Percentiles rank a stretch among this genome's conserved stretches.
phyloP scores from a whole-genome alignment of 371 early-diverging fungal species.

The Sporodiniella umbellata region DNA sequence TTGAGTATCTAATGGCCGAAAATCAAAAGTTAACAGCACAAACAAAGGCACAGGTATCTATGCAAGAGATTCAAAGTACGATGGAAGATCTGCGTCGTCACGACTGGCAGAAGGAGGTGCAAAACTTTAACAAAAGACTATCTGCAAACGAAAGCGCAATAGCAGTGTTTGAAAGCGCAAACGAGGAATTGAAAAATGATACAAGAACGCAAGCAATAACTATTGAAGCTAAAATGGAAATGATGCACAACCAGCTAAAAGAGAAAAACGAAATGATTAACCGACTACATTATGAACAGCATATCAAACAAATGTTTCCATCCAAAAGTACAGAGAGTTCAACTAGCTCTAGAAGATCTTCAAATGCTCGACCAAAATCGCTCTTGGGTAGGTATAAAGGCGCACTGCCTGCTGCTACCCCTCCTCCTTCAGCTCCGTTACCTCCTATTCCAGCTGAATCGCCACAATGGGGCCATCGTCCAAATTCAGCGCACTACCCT shows the following conservation, averaged over 20 bases:
- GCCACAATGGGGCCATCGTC: too few relatives aligned
- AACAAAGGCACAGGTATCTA: not conserved
- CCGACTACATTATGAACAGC: slow-evolving; percentile 3
- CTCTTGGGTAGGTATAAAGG: slow-evolving; percentile 10
- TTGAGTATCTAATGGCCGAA: slow-evolving; percentile 1
- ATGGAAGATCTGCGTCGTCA: not conserved
- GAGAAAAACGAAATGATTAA: slow-evolving; percentile 7
- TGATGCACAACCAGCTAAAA: slow-evolving; percentile 3
- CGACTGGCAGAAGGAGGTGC: not conserved
- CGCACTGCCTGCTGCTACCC: slow-evolving; percentile 19
- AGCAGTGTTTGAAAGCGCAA: slow-evolving; percentile 2
- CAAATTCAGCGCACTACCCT: too few relatives aligned
- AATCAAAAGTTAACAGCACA: slow-evolving; percentile 2
- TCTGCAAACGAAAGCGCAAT: not conserved
- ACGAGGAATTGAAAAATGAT: slow-evolving; percentile 8
- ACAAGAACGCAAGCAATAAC: slow-evolving; percentile 5
- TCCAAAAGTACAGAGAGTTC: not conserved
- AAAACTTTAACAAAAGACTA: not conserved
- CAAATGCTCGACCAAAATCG: too few relatives aligned
- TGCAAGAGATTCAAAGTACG: slow-evolving; percentile 2
- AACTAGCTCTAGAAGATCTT: too few relatives aligned
- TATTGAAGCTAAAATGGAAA: slow-evolving; percentile 22
- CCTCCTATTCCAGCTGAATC: slow-evolving; percentile 17
- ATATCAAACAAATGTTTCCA: not conserved
- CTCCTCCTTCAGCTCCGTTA: slow-evolving; percentile 22